Evolutionary conservation across 192 early-diverging fungal species (phyloP).

Genomic region (Podochytrium sp.): DNA sequence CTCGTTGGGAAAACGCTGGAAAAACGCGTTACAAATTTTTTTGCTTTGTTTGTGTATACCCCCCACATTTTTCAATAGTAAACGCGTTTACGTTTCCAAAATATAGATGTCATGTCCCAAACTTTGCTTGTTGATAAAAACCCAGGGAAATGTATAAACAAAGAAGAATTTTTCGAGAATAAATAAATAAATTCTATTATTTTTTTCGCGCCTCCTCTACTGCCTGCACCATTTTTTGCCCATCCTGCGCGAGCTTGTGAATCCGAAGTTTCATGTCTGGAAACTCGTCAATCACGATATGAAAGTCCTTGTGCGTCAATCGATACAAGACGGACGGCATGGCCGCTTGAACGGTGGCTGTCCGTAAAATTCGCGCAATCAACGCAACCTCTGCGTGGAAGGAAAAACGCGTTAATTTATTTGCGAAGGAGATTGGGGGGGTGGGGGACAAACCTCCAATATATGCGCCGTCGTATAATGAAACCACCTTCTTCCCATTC

Average conservation of each 20-base stretch:
- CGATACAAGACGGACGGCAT: conserved; percentile 14
- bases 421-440: too few relatives aligned
- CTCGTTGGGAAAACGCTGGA: background rate
- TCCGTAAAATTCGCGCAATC: background rate
- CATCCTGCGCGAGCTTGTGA: background rate
- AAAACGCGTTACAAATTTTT: conserved; percentile 1
- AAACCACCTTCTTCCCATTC: conserved; percentile 32
- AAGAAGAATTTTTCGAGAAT: too few relatives aligned
- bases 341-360: conserved; percentile 20
- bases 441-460: conserved; percentile 9
- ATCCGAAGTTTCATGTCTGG: conserved; percentile 6
- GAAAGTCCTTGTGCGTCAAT: conserved; percentile 12
- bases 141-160: too few relatives aligned
- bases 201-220: background rate
- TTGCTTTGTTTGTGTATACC: conserved; percentile 26
- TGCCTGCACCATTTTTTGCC: background rate
- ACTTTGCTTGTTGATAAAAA: conserved; percentile 27
- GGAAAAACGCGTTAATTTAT: background rate
- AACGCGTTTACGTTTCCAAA: conserved; percentile 50
- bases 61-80: conserved; percentile 33
- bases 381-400: conserved; percentile 6
- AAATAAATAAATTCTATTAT: too few relatives aligned
- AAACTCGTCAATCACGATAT: conserved; percentile 16
- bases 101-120: conserved; percentile 56
- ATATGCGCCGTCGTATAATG: conserved; percentile 25